phyloP scores from a whole-genome alignment of 768 basidiomycete species.

The Collybia nuda region DNA sequence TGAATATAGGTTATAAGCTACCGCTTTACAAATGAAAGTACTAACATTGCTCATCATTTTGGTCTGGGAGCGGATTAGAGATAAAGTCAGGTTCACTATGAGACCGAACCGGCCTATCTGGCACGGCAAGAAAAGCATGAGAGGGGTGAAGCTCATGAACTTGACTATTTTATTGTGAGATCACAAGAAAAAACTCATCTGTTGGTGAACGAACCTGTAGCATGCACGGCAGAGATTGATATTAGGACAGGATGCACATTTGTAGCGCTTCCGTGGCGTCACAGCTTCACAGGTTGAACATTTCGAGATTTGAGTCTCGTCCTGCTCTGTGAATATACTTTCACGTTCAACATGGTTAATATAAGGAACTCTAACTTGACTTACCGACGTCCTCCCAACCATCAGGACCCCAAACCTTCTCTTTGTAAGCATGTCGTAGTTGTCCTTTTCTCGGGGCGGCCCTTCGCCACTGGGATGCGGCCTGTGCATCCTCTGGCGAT shows the following conservation, averaged over 20 bases:
- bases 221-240: constrained; percentile 83
- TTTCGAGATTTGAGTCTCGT: constrained; percentile 58
- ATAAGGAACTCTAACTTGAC: constrained; percentile 23
- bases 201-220: constrained; percentile 56
- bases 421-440: constrained; percentile 80
- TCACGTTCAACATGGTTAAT: constrained; percentile 2
- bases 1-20: no score
- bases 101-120: constrained; percentile 52
- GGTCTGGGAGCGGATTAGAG: constrained; percentile 31
- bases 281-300: constrained; percentile 82
- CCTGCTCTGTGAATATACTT: constrained; percentile 47
- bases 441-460: constrained; percentile 77
- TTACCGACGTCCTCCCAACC: constrained; percentile 91
- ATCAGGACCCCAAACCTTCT: constrained; percentile 79
- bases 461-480: constrained; percentile 59
- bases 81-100: constrained; percentile 38
- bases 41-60: constrained; percentile 63
- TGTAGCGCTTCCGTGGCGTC: constrained; percentile 69
- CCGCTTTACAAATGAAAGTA: constrained; percentile 2
- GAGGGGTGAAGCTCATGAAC: constrained; percentile 91
- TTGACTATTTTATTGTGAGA: constrained; percentile 45
- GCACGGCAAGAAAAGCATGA: constrained; percentile 81
- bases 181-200: neutral
- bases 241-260: constrained; percentile 79
- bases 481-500: constrained; percentile 53